Evolutionary conservation across 139 green algal genomes (phyloP).

Genomic region (Chlorella sp.): DNA sequence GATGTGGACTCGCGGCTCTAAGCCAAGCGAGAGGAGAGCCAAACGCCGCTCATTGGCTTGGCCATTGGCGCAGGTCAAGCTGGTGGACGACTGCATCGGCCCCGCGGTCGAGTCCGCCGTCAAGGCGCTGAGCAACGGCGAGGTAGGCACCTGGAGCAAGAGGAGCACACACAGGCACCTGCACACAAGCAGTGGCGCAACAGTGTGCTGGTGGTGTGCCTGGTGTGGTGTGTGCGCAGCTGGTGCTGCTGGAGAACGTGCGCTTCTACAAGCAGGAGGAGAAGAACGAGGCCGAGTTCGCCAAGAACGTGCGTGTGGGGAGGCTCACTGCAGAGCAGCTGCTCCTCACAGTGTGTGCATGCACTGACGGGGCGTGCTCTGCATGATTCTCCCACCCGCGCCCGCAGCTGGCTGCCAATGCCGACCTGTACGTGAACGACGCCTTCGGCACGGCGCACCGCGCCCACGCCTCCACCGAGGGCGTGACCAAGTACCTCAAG

Average conservation of each 20-base stretch:
- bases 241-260: slow-evolving; percentile 92
- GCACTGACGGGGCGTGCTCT: too few relatives aligned
- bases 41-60: too few relatives aligned
- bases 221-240: slow-evolving; percentile 24
- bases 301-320: slow-evolving; percentile 87
- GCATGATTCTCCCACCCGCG: not conserved
- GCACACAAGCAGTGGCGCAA: too few relatives aligned
- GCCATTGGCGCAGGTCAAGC: slow-evolving; percentile 72
- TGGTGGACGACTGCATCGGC: slow-evolving; percentile 96
- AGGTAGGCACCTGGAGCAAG: too few relatives aligned
- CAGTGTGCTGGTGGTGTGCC: too few relatives aligned
- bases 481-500: slow-evolving; percentile 89
- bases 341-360: too few relatives aligned
- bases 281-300: slow-evolving; percentile 92
- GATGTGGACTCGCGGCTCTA: too few relatives aligned
- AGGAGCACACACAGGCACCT: too few relatives aligned
- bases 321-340: too few relatives aligned
- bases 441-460: slow-evolving; percentile 98
- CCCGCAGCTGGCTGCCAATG: slow-evolving; percentile 79
- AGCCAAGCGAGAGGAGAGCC: too few relatives aligned
- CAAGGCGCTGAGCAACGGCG: slow-evolving; percentile 66
- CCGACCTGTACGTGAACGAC: slow-evolving; percentile 97
- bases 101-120: slow-evolving; percentile 72
- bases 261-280: slow-evolving; percentile 99
- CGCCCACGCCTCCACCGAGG: slow-evolving; percentile 96